These are phyloP conservation scores for Schrenkiella parvula DNA, from an alignment of 345 rosid genomes.

Conservation along the genomic window DNA sequence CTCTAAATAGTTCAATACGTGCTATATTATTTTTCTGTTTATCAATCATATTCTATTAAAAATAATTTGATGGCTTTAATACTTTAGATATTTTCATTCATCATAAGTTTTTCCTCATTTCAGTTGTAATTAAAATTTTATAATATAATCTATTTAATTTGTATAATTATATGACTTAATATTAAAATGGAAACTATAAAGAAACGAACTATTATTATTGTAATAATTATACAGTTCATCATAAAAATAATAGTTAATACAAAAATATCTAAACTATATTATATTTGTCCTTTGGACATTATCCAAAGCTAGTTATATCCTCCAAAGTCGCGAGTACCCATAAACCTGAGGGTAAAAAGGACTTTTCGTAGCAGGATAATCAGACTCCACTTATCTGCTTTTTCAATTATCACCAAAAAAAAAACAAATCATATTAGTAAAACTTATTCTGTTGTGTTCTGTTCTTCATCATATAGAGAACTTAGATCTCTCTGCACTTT, in stretches of 20 bases:
- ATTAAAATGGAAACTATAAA: neutral
- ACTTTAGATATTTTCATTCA: neutral
- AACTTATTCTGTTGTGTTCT: neutral
- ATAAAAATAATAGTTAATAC: neutral
- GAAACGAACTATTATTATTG: neutral
- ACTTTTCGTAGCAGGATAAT: constrained; percentile 5
- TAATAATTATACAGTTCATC: neutral
- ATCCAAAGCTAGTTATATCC: constrained; percentile 13
- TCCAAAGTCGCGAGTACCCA: constrained; percentile 20
- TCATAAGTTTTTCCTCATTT: neutral
- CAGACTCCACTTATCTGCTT: constrained; percentile 29
- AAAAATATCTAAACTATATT: constrained; percentile 1
- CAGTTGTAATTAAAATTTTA: neutral
- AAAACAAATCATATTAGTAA: neutral
- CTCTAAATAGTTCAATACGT: neutral
- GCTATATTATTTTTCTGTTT: neutral
- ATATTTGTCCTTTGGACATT: constrained; percentile 13
- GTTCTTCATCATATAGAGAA: neutral
- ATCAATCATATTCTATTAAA: neutral
- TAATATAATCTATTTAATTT: neutral
- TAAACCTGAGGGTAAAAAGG: constrained; percentile 13
- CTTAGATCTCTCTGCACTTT: constrained; percentile 27
- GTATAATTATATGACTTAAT: no score
- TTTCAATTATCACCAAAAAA: constrained; percentile 13
- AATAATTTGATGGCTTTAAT: neutral